A percentile compares a stretch with the other conserved stretches of the same genome.
Evolutionary conservation across 371 early-diverging fungal genomes (phyloP).

Genomic region (Haplosporangium sp.): DNA sequence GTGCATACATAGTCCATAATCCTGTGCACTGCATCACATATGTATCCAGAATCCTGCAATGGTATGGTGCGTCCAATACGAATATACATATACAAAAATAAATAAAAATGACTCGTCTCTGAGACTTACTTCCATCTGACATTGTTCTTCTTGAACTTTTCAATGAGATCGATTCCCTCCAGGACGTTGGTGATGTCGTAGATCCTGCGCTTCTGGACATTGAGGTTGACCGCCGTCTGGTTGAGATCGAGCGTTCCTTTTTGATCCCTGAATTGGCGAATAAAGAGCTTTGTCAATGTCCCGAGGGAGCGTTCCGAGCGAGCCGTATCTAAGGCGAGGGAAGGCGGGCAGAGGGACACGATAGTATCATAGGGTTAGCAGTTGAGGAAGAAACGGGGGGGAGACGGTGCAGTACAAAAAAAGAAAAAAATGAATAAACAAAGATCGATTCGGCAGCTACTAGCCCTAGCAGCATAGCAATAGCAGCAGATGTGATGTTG

Average conservation of each 20-base stretch:
- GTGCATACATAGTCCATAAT: neutral
- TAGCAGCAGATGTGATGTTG: too few relatives aligned
- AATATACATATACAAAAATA: conserved; percentile 5
- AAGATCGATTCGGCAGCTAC: too few relatives aligned
- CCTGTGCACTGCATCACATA: too few relatives aligned
- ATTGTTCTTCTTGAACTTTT: conserved; percentile 83
- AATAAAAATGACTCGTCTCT: conserved; percentile 4
- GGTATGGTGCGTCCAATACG: neutral
- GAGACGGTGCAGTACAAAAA: neutral
- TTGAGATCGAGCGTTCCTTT: conserved; percentile 80
- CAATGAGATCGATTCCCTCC: conserved; percentile 82
- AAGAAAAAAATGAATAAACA: neutral
- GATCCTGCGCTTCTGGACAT: conserved; percentile 85
- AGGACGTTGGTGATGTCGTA: conserved; percentile 92
- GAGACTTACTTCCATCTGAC: conserved; percentile 82
- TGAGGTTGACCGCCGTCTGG: conserved; percentile 73
- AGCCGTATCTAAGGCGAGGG: conserved; percentile 31
- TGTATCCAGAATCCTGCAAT: neutral
- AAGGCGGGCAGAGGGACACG: neutral
- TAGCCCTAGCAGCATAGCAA: too few relatives aligned
- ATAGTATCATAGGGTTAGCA: conserved; percentile 18
- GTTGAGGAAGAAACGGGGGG: conserved; percentile 9
- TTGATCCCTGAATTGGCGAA: conserved; percentile 69
- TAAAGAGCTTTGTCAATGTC: conserved; percentile 80
- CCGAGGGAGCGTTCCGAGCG: conserved; percentile 71